These are phyloP conservation scores for Paramecium bursaria DNA, from an alignment of 73 alveolate species.

Conservation along the genomic window DNA sequence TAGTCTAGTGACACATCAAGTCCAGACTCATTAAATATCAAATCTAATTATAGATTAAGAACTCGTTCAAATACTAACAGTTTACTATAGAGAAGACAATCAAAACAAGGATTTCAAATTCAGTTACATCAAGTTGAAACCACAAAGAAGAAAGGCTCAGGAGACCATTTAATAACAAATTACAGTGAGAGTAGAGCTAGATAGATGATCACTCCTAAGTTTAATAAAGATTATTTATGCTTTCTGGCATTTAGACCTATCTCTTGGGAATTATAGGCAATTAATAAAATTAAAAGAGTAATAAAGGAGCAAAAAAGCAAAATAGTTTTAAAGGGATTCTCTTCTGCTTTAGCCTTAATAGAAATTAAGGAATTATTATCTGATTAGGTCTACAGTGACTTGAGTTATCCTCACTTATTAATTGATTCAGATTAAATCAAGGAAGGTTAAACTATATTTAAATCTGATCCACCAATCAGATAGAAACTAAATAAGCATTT, in stretches of 20 bases:
- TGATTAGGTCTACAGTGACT: neutral
- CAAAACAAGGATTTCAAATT: neutral
- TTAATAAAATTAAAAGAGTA: neutral
- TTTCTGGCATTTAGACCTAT: constrained; percentile 30
- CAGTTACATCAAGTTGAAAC: constrained; percentile 1
- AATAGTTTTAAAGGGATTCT: neutral
- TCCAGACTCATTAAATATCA: constrained; percentile 3
- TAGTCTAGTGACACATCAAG: constrained; percentile 2
- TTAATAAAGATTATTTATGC: constrained; percentile 16
- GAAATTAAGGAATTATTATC: constrained; percentile 3
- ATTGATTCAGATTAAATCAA: neutral
- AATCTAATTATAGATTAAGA: constrained; percentile 13
- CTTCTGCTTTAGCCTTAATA: constrained; percentile 7
- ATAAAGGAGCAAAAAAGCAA: neutral
- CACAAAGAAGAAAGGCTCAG: constrained; percentile 11
- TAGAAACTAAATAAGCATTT: neutral
- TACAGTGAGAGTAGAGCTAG: constrained; percentile 8
- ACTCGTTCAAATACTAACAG: constrained; percentile 6
- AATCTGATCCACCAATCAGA: constrained; percentile 37
- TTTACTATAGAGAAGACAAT: neutral
- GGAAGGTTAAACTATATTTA: constrained; percentile 3
- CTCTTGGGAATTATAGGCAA: constrained; percentile 1
- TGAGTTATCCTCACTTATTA: constrained; percentile 3
- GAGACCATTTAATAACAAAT: neutral
- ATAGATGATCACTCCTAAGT: neutral